Conservation (phyloP, 2,329 filamentous ascomycete species). For the Xylaria sp. region DNA sequence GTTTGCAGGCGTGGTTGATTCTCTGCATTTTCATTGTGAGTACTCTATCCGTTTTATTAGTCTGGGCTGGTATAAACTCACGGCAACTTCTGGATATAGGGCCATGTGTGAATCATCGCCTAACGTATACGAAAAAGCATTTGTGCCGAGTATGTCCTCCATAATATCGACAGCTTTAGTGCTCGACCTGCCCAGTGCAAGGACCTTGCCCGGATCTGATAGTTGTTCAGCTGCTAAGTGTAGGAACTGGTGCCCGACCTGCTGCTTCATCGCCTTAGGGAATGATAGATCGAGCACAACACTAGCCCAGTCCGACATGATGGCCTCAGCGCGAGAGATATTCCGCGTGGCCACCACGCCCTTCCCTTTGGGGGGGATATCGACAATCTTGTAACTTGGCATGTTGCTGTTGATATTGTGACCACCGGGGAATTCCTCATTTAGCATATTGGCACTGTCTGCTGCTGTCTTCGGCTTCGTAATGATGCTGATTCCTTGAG, state of each 20-base stretch:
- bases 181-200: slow-evolving; percentile 46
- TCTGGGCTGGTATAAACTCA: slow-evolving; percentile 25
- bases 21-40: slow-evolving; percentile 38
- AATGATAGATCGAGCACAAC: slow-evolving; percentile 49
- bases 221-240: slow-evolving; percentile 47
- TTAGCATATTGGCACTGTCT: slow-evolving; percentile 45
- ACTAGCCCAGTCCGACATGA: slow-evolving; percentile 52
- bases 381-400: slow-evolving; percentile 44
- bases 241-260: slow-evolving; percentile 49
- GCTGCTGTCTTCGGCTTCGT: slow-evolving; percentile 51
- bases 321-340: slow-evolving; percentile 50
- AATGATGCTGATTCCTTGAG: slow-evolving; percentile 51
- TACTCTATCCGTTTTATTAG: background rate
- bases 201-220: slow-evolving; percentile 45
- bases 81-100: slow-evolving; percentile 43
- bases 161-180: slow-evolving; percentile 44
- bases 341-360: slow-evolving; percentile 51
- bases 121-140: slow-evolving; percentile 49
- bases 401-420: slow-evolving; percentile 17
- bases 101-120: slow-evolving; percentile 44
- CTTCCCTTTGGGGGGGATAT: slow-evolving; percentile 50
- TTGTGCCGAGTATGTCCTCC: slow-evolving; percentile 53
- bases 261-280: slow-evolving; percentile 46
- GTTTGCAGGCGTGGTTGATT: slow-evolving; percentile 52
- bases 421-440: slow-evolving; percentile 40